Evolutionary conservation across 164 flowering plant species (phyloP).

Genomic region (Piper betle): DNA sequence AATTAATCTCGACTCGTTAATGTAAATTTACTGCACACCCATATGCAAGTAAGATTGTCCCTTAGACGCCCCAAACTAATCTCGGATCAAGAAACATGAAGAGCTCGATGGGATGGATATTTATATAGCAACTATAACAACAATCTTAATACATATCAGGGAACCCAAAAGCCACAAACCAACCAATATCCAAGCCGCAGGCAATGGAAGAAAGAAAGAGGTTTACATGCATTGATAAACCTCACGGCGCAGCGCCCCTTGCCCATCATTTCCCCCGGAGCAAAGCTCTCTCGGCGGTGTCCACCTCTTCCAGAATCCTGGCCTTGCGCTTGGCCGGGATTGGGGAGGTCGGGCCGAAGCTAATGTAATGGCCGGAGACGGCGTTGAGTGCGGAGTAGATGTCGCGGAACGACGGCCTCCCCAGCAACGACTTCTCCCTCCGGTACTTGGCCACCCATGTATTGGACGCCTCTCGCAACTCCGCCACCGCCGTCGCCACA

Average conservation of each 20-base stretch:
- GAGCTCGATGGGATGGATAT: too few relatives aligned
- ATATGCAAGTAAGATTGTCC: too few relatives aligned
- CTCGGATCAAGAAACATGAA: too few relatives aligned
- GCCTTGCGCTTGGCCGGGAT: constrained; percentile 85
- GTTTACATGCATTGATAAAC: too few relatives aligned
- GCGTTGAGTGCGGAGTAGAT: constrained; percentile 92
- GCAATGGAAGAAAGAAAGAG: too few relatives aligned
- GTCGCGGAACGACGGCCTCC: constrained; percentile 71
- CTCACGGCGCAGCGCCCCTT: constrained; percentile 2
- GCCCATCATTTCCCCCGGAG: constrained; percentile 35
- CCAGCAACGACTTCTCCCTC: constrained; percentile 68
- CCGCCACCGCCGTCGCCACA: constrained; percentile 61
- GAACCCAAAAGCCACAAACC: too few relatives aligned
- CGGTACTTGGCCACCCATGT: constrained; percentile 98
- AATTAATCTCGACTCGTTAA: too few relatives aligned
- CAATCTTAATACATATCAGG: too few relatives aligned
- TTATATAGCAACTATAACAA: too few relatives aligned
- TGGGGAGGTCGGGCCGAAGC: constrained; percentile 92
- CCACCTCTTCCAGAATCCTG: constrained; percentile 90
- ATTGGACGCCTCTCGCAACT: constrained; percentile 64
- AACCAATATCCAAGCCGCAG: too few relatives aligned
- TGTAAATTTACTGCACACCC: too few relatives aligned
- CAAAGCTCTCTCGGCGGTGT: constrained; percentile 84
- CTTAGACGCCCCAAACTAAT: too few relatives aligned
- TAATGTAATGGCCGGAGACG: constrained; percentile 85